phyloP scores from a whole-genome alignment of 208 protist genomes.

The Leishmania guyanensis region DNA sequence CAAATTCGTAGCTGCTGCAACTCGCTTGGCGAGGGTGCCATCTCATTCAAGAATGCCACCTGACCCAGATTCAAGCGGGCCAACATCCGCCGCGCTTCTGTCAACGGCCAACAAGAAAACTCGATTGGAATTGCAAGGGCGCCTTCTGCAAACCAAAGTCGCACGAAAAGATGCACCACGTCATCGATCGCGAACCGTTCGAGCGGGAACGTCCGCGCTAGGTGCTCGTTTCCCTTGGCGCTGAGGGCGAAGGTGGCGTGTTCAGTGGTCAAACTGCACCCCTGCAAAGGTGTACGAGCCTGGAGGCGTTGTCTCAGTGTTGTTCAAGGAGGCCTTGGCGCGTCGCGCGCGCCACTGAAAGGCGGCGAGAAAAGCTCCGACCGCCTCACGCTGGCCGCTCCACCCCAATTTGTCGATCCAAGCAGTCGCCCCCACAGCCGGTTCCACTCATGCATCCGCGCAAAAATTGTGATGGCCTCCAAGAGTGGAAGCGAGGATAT shows the following conservation, averaged over 20 bases:
- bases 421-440: neutral
- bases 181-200: neutral
- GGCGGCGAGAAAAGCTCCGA: neutral
- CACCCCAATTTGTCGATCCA: neutral
- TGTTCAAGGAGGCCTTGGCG: neutral
- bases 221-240: neutral
- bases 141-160: no score
- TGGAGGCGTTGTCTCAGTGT: neutral
- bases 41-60: no score
- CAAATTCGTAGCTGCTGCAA: no score
- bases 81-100: no score
- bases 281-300: neutral
- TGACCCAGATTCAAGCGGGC: no score
- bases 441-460: neutral
- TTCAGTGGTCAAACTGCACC: neutral
- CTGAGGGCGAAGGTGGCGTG: no score
- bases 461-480: neutral
- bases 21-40: no score
- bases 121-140: no score
- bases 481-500: neutral
- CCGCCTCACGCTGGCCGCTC: neutral
- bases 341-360: neutral
- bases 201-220: neutral
- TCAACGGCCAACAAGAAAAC: no score
- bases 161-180: neutral